Conservation (phyloP, 768 basidiomycete genomes). For the Atractiella rhizophila region DNA sequence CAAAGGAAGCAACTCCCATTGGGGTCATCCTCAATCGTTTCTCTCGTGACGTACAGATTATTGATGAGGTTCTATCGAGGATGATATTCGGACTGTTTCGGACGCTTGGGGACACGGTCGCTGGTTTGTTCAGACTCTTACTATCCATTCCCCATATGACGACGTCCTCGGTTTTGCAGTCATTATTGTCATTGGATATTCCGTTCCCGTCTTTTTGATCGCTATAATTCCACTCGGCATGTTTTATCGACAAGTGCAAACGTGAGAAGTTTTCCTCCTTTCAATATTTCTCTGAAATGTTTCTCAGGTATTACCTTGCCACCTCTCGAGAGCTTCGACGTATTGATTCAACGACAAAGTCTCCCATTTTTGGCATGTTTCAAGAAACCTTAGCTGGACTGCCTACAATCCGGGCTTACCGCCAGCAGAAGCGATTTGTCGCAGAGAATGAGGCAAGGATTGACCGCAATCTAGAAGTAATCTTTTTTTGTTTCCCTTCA, state of each 20-base stretch:
- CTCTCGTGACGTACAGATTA: slow-evolving; percentile 40
- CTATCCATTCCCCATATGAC: too few relatives aligned
- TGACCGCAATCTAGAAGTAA: slow-evolving; percentile 35
- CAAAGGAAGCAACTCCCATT: too few relatives aligned
- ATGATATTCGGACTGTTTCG: slow-evolving; percentile 51
- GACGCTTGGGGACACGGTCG: too few relatives aligned
- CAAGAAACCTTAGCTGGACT: slow-evolving; percentile 31
- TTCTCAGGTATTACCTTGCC: slow-evolving; percentile 71
- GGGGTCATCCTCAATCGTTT: slow-evolving; percentile 75
- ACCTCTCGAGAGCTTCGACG: slow-evolving; percentile 72
- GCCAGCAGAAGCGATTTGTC: slow-evolving; percentile 41
- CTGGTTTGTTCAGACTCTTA: too few relatives aligned
- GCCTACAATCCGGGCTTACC: slow-evolving; percentile 59
- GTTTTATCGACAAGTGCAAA: slow-evolving; percentile 51
- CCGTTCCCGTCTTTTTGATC: slow-evolving; percentile 35
- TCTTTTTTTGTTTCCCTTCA: too few relatives aligned
- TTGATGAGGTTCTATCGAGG: slow-evolving; percentile 47
- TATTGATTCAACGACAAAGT: slow-evolving; percentile 62
- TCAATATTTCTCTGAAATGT: too few relatives aligned
- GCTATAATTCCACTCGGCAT: slow-evolving; percentile 54
- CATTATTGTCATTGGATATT: slow-evolving; percentile 17
- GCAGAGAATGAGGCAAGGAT: slow-evolving; percentile 34
- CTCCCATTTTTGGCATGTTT: slow-evolving; percentile 58
- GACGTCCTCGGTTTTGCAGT: slow-evolving; percentile 15
- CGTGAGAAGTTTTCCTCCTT: too few relatives aligned